Evolutionary conservation across 768 basidiomycete species (phyloP).

Genomic region (Tulasnella sp.): DNA sequence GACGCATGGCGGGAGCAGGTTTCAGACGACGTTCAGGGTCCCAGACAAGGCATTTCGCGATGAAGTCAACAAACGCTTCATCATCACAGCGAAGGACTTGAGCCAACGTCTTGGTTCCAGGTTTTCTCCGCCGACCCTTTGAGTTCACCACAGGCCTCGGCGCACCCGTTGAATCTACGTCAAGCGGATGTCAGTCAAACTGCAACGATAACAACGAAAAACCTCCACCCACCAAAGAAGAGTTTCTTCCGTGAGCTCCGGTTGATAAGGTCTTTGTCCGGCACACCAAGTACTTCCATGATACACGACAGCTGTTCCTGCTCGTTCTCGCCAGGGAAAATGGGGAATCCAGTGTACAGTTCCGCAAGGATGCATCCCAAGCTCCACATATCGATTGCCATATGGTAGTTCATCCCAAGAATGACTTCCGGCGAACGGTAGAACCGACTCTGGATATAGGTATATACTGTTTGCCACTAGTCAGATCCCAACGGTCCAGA

Average conservation of each 20-base stretch:
- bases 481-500: background rate
- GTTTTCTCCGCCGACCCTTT: slow-evolving; percentile 84
- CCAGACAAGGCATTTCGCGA: slow-evolving; percentile 94
- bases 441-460: slow-evolving; percentile 98
- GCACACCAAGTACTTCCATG: slow-evolving; percentile 95
- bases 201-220: background rate
- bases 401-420: slow-evolving; percentile 96
- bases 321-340: slow-evolving; percentile 98
- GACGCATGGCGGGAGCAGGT: slow-evolving; percentile 82
- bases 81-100: slow-evolving; percentile 88
- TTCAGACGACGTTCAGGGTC: slow-evolving; percentile 94
- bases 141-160: slow-evolving; percentile 92
- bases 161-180: slow-evolving; percentile 76
- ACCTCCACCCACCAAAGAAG: slow-evolving; percentile 70
- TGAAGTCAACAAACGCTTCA: slow-evolving; percentile 92
- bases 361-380: slow-evolving; percentile 96
- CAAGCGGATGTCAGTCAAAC: background rate
- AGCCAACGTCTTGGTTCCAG: slow-evolving; percentile 79
- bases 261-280: slow-evolving; percentile 91
- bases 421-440: slow-evolving; percentile 99
- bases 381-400: slow-evolving; percentile 99
- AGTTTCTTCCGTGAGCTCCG: slow-evolving; percentile 85
- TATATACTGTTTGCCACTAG: slow-evolving; percentile 57
- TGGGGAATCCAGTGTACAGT: slow-evolving; percentile 92
- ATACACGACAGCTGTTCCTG: slow-evolving; percentile 97